A percentile compares a stretch with the other conserved stretches of the same genome.
Evolutionary conservation across 768 basidiomycete species (phyloP).

Genomic region (Leccinum rimulosum): DNA sequence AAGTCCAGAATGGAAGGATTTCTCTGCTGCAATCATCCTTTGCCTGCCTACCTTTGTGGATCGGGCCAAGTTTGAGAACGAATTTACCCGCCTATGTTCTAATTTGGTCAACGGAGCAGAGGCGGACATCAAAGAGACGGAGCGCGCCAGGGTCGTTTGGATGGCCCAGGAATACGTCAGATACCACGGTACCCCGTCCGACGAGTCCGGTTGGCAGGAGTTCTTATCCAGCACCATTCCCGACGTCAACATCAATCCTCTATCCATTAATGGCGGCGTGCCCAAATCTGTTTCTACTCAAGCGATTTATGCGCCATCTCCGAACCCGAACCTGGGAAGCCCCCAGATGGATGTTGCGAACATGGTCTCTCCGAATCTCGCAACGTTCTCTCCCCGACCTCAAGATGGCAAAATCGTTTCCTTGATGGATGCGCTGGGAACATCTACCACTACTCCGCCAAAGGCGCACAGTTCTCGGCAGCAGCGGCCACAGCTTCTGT

Average conservation of each 20-base stretch:
- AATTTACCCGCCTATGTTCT: conserved; percentile 63
- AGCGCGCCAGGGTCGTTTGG: conserved; percentile 55
- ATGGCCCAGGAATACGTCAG: conserved; percentile 63
- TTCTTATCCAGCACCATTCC: conserved; percentile 56
- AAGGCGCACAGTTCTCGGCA: conserved; percentile 27
- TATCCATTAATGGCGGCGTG: conserved; percentile 32
- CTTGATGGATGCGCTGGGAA: conserved; percentile 45
- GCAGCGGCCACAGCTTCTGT: conserved; percentile 21
- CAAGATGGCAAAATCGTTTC: conserved; percentile 42
- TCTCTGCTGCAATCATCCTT: conserved; percentile 59
- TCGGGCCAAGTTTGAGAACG: conserved; percentile 59
- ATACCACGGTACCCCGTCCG: conserved; percentile 53
- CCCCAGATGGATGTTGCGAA: conserved; percentile 15
- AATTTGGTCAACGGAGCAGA: conserved; percentile 60
- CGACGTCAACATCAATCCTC: conserved; percentile 27
- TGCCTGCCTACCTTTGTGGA: conserved; percentile 58
- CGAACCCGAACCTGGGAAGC: conserved; percentile 34
- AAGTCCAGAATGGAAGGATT: conserved; percentile 54
- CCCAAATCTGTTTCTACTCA: conserved; percentile 50
- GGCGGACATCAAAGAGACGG: conserved; percentile 36
- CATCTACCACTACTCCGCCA: conserved; percentile 18
- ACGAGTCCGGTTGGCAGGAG: conserved; percentile 53
- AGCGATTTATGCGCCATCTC: conserved; percentile 51
- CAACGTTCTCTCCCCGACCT: conserved; percentile 55
- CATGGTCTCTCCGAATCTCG: conserved; percentile 41